Evolutionary conservation across 192 early-diverging fungal species (phyloP), one percentile per base, ranked within the genome.

Genomic region (Rhizoclosmatium globosum): DNA sequence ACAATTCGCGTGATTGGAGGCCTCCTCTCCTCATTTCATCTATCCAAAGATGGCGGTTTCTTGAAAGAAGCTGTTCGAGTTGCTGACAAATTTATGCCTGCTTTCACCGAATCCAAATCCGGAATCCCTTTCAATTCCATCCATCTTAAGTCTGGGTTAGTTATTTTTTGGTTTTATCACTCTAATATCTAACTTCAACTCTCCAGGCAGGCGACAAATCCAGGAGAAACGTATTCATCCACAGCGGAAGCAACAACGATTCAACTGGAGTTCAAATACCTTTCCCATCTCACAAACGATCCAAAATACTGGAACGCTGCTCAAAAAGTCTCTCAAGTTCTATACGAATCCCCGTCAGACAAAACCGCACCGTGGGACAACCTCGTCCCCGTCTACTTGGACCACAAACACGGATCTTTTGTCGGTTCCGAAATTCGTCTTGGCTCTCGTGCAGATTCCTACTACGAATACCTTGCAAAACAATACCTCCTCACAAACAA

Each of bases 391-490:
- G 90, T 93, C 64, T 94, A 80, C 70, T 88, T 95, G 47, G 88
- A 85, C 61, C 87, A 91, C 11, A 68, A 88, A 31, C 85, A 78
- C 62, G 93, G 92, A 11, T 23, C 87, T 31, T 93, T 92, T 76
- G 58, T 71, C n/a, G 86, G 89, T 1, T 43, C 67, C 38, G 89
- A 89, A 48, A 89, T 95, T 39, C 84, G 94, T 31, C 85, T 97
- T 43, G 95, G 97, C 2, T 91, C 92, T 19, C 81, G 90, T 11
- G 93, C 93, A 0, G 97, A 99, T 60, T 95, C 93, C 71, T 99
- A 96, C 76, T 99, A 99, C 85, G 93, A 98, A 88, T 98, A 98
- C 82, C 85, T 94, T 61, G 89, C 93, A 38, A 98, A 98, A 82
- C 95, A 97, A 81, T 95, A 93, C 61, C 82, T 97, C 2, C 89